Evolutionary conservation across 495 filamentous ascomycete genomes (phyloP).

Genomic region (Penicillium parvum): DNA sequence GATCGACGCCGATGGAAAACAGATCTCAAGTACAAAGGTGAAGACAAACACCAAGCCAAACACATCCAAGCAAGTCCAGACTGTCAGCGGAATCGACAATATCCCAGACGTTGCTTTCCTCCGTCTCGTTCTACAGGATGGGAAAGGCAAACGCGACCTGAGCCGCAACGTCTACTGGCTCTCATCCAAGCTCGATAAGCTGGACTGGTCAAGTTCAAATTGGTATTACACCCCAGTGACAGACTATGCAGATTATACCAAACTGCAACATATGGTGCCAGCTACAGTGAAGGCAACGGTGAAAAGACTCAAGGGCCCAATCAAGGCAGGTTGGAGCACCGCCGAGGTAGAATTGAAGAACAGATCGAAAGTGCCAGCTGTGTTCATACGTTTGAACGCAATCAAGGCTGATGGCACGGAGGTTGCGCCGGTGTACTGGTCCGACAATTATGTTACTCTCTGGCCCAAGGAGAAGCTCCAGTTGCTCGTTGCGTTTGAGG

Average conservation of each 20-base stretch:
- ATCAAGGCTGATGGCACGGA: slow-evolving; percentile 37
- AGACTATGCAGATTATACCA: slow-evolving; percentile 48
- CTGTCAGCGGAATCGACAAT: slow-evolving; percentile 25
- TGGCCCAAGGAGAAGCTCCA: slow-evolving; percentile 51
- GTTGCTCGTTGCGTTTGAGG: slow-evolving; percentile 22
- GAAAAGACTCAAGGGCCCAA: neutral
- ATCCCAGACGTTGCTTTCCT: slow-evolving; percentile 50
- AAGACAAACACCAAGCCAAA: slow-evolving; percentile 16
- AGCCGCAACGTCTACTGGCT: slow-evolving; percentile 65
- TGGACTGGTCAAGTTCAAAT: slow-evolving; percentile 53
- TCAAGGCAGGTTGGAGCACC: slow-evolving; percentile 2
- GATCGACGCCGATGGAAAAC: slow-evolving; percentile 43
- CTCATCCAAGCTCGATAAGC: slow-evolving; percentile 38
- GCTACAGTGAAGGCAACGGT: slow-evolving; percentile 8
- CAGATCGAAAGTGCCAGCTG: slow-evolving; percentile 46
- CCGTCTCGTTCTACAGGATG: slow-evolving; percentile 40
- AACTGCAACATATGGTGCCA: slow-evolving; percentile 37
- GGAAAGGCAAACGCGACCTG: slow-evolving; percentile 17
- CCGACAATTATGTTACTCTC: slow-evolving; percentile 60
- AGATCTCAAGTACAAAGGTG: slow-evolving; percentile 26
- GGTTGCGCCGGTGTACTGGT: slow-evolving; percentile 52
- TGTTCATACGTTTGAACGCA: slow-evolving; percentile 51
- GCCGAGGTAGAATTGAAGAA: slow-evolving; percentile 47
- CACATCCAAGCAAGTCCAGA: slow-evolving; percentile 23
- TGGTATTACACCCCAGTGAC: slow-evolving; percentile 58